Base-by-base conservation (phyloP, 768 basidiomycete genomes). In the Boletus sp. region DNA sequence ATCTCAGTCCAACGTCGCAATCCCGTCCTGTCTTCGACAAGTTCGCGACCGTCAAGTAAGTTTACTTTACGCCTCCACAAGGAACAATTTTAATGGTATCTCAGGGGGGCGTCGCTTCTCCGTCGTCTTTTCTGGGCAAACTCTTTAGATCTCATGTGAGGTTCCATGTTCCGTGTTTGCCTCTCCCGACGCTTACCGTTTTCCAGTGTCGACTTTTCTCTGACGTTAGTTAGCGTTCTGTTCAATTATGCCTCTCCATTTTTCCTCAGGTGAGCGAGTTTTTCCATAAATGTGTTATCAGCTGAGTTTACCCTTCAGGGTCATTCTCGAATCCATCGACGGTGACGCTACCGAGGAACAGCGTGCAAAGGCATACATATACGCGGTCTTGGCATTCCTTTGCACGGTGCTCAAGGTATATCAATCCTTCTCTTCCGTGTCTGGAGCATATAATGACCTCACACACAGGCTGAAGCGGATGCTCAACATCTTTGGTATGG, bases 161-260 rank as follows among this genome's bases (percentile, higher is more conserved):
- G 17, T 18, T 15, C 30, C 36, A 20, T 47, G 10, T 41, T 28
- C 20, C 24, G 2, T 36, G 18, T 5, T 6, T 11, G 5, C 32
- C 24, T 32, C 33, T 50, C 52, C 17, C 55, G 20, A 47, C 1
- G 0, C 45, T 42, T 3, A 48, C 42, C 29, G 4, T 35, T 41
- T 47, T 51, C 50, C 42, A 83, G 82, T 30, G 58, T 91, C 44
- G 92, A 94, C 67, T 85, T 87, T 58, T 14, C 62, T 2, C 73
- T 94, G 41, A 91, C 92, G 0, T 73, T 86, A 56, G 66, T 86
- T 54, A 85, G 85, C 61, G 85, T 94, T 32, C 32, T 81, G 0
- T 87, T 92, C 73, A 89, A 88, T 63, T 96, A 94, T 71, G 79
- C 84, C 0, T 82, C 83, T 0, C 94, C 94, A 7, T 94, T 86